Percentiles rank a stretch among this genome's conserved stretches.
Conservation (phyloP, 306 rosid genomes). For the Lupinus albus region DNA sequence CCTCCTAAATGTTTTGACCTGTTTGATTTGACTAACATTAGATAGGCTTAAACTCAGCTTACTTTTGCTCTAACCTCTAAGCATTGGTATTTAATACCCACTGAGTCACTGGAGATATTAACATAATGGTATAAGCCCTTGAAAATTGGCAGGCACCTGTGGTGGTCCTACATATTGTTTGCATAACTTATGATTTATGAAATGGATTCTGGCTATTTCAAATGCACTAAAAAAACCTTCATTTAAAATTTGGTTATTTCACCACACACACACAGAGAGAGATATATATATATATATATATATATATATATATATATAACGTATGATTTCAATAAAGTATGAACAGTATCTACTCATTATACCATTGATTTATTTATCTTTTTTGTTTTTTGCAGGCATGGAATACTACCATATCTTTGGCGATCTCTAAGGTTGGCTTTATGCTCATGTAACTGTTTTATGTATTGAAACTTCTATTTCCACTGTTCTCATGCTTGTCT, state of each 20-base stretch:
- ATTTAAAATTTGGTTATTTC: slow-evolving; percentile 16
- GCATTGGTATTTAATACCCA: slow-evolving; percentile 1
- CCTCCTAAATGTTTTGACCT: neutral
- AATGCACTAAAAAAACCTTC: slow-evolving; percentile 6
- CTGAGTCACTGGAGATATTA: neutral
- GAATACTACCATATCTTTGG: slow-evolving; percentile 78
- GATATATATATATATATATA: no score
- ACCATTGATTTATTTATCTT: slow-evolving; percentile 3
- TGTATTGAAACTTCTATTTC: slow-evolving; percentile 21
- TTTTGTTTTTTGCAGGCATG: slow-evolving; percentile 64
- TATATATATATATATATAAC: no score
- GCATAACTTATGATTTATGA: slow-evolving; percentile 28
- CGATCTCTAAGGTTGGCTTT: slow-evolving; percentile 81
- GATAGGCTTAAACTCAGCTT: slow-evolving; percentile 26
- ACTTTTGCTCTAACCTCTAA: slow-evolving; percentile 13
- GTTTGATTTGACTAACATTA: slow-evolving; percentile 10
- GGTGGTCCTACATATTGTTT: slow-evolving; percentile 23
- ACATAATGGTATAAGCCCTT: slow-evolving; percentile 7
- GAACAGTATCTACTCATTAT: slow-evolving; percentile 26
- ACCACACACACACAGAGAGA: neutral
- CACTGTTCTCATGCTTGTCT: slow-evolving; percentile 35
- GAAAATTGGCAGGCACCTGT: slow-evolving; percentile 6
- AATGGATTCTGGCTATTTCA: slow-evolving; percentile 10
- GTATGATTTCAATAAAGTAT: neutral
- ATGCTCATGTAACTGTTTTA: slow-evolving; percentile 25